These are phyloP conservation scores for Pseudocercospora musae DNA, from an alignment of 2,329 filamentous ascomycete genomes.

Conservation along the genomic window DNA sequence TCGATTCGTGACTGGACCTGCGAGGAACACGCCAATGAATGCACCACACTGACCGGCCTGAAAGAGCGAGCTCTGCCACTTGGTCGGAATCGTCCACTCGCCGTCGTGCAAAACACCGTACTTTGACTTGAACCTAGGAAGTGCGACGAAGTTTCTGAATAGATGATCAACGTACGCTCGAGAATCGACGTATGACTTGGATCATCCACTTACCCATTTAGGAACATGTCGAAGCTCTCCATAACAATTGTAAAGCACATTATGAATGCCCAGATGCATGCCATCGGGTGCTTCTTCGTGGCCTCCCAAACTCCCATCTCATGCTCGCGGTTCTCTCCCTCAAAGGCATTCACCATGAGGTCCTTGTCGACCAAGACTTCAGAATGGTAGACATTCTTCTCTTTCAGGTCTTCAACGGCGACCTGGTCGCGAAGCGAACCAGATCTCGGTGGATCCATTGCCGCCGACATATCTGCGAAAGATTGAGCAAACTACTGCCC, in stretches of 20 bases:
- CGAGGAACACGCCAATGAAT: slow-evolving; percentile 55
- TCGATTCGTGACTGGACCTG: slow-evolving; percentile 55
- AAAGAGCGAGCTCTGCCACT: slow-evolving; percentile 57
- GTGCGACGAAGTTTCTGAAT: slow-evolving; percentile 51
- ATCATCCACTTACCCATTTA: slow-evolving; percentile 46
- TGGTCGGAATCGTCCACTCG: slow-evolving; percentile 44
- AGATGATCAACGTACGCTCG: not conserved
- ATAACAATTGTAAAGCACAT: slow-evolving; percentile 50
- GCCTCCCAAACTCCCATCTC: slow-evolving; percentile 46
- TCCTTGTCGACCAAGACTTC: slow-evolving; percentile 39
- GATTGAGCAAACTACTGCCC: not conserved
- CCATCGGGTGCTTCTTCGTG: slow-evolving; percentile 48
- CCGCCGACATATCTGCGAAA: not conserved
- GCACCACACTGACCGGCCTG: slow-evolving; percentile 55
- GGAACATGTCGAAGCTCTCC: slow-evolving; percentile 24
- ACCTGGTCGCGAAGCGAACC: not conserved
- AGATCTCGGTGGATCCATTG: not conserved
- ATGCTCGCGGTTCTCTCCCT: slow-evolving; percentile 54
- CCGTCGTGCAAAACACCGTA: slow-evolving; percentile 43
- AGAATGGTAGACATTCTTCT: slow-evolving; percentile 38
- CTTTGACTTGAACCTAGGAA: slow-evolving; percentile 42
- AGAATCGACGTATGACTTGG: slow-evolving; percentile 28
- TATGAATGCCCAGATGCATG: slow-evolving; percentile 51
- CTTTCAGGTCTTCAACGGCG: slow-evolving; percentile 40
- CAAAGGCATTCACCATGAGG: slow-evolving; percentile 48